Base-by-base conservation (phyloP, 2,329 filamentous ascomycete genomes). In the Ophiocordyceps camponoti-saundersi region DNA sequence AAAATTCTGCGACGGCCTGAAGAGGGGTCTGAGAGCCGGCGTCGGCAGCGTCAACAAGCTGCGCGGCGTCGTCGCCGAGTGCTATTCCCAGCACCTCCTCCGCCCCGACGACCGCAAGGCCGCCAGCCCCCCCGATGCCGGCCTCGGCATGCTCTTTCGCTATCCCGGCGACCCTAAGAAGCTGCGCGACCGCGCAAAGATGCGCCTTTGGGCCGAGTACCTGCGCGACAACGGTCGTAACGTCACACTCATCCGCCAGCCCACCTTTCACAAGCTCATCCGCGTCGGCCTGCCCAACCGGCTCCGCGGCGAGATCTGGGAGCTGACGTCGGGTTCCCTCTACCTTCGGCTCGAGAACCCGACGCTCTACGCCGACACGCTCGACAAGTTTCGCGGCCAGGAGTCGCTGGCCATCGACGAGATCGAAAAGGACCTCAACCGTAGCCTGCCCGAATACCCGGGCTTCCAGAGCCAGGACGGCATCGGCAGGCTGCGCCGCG, bases 391-490 rank as follows among this genome's bases (percentile, higher is more conserved):
- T 55, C 77, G 82, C 7, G 92, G 92, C 8, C 77, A 82, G 58
- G 85, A 93, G 53, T 96, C 90, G 12, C 73, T 98, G 50, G 92
- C 92, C 42, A 96, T 96, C 55, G 92, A 98, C 61, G 92, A 98
- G 70, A 98, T 98, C 53, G 92, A 98, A 61, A 98, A 98, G 64
- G 92, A 98, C 60, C 68, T 98, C 45, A 98, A 98, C 63, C 80
- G 92, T 53, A 95, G 89, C 70, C 68, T 98, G 53, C 92, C 92
- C 1, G 92, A 98, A 64, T 98, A 98, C 61, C 87, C 92, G 18
- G 92, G 92, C 1, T 98, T 95, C 59, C 92, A 98, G 65, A 94
- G 83, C 58, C 85, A 95, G 61, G 89, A 95, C 57, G 92, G 92
- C 16, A 98, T 98, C 53, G 86, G 82, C 42, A 77, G 92, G 20